Evolutionary conservation across 116 monocot genomes (phyloP).

Genomic region (Phalaenopsis hybrid): DNA sequence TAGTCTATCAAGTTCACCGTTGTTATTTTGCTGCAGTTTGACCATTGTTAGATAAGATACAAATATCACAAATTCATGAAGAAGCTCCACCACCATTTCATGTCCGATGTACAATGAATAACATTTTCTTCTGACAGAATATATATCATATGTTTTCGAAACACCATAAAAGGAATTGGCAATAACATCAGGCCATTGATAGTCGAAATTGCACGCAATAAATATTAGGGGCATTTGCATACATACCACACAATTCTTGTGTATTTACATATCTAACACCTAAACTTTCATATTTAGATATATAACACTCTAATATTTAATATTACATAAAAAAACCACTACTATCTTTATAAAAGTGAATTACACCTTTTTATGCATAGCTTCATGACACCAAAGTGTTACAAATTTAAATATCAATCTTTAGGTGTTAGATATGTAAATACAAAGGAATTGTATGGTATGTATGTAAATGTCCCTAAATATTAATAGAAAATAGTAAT

Average conservation of each 20-base stretch:
- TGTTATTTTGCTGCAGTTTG: conserved; percentile 80
- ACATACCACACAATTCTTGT: too few species aligned
- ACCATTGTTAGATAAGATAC: neutral
- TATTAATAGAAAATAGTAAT: neutral
- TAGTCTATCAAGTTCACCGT: conserved; percentile 75
- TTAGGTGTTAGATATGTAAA: too few species aligned
- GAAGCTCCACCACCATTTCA: neutral
- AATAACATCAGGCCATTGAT: neutral
- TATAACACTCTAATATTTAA: too few species aligned
- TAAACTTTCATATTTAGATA: too few species aligned
- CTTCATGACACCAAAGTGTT: too few species aligned
- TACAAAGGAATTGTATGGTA: too few species aligned
- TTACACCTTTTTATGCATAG: too few species aligned
- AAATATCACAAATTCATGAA: neutral
- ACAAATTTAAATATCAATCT: too few species aligned
- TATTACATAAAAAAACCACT: too few species aligned
- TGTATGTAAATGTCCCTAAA: neutral
- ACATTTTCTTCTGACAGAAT: neutral
- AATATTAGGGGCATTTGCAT: too few species aligned
- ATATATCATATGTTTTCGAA: neutral
- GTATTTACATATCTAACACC: too few species aligned
- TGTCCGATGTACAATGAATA: neutral
- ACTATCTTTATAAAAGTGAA: too few species aligned
- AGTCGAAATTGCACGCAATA: neutral
- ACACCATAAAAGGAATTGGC: neutral